These are phyloP conservation scores for Dipodascus albidus DNA, from an alignment of 805 yeast genomes.

Conservation along the genomic window DNA sequence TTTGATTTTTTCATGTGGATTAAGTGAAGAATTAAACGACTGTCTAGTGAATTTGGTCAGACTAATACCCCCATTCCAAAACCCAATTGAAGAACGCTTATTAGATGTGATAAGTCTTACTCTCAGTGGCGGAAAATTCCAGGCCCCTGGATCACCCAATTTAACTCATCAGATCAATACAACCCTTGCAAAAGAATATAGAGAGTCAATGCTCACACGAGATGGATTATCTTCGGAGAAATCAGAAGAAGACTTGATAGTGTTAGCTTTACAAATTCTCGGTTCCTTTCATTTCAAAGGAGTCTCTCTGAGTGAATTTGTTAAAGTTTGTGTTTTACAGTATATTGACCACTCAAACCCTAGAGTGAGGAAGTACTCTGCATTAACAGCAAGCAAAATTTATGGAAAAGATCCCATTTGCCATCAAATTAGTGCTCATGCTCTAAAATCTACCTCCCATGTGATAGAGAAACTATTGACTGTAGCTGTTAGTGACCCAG, in stretches of 20 bases:
- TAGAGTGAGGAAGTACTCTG: constrained; percentile 73
- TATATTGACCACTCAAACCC: constrained; percentile 75
- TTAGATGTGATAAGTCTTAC: constrained; percentile 63
- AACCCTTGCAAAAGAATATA: constrained; percentile 61
- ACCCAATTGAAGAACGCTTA: constrained; percentile 57
- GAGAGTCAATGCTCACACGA: constrained; percentile 59
- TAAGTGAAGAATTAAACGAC: constrained; percentile 72
- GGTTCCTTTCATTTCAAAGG: constrained; percentile 63
- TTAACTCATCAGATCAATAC: constrained; percentile 47
- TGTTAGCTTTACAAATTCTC: constrained; percentile 71
- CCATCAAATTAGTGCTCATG: constrained; percentile 67
- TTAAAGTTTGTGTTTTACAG: constrained; percentile 68
- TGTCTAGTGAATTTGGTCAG: constrained; percentile 56
- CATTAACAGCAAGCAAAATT: constrained; percentile 68
- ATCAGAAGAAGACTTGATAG: constrained; percentile 41
- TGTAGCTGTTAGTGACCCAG: constrained; percentile 79
- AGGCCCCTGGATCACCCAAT: constrained; percentile 78
- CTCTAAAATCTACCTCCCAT: constrained; percentile 72
- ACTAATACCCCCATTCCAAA: constrained; percentile 70
- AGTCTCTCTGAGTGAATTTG: constrained; percentile 76
- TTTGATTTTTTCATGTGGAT: constrained; percentile 68
- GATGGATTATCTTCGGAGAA: constrained; percentile 49
- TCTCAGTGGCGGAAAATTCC: constrained; percentile 69
- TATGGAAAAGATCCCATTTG: constrained; percentile 76
- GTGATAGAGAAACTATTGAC: constrained; percentile 73